Evolutionary conservation across 2,329 filamentous ascomycete genomes (phyloP).

Genomic region (Penicillium olsonii): DNA sequence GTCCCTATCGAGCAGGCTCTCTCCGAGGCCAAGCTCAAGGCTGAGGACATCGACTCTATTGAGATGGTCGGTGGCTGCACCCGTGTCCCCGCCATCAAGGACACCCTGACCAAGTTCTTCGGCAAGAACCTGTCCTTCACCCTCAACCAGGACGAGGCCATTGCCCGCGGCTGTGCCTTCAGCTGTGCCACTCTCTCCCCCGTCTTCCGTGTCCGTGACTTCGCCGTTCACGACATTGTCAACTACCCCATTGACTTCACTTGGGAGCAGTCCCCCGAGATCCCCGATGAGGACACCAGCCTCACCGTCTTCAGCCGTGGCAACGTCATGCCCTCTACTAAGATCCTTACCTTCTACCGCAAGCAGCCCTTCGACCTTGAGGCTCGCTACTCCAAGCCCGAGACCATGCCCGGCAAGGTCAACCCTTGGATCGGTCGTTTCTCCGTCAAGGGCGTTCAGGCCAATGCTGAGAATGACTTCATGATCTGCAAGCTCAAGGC

Average conservation of each 20-base stretch:
- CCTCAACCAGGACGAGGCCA: conserved; percentile 95
- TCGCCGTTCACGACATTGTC: conserved; percentile 95
- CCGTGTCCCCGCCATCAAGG: conserved; percentile 90
- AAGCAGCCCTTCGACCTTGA: conserved; percentile 97
- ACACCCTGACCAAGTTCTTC: conserved; percentile 86
- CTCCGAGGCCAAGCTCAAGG: conserved; percentile 85
- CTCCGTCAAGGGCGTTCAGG: conserved; percentile 96
- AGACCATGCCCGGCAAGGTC: conserved; percentile 81
- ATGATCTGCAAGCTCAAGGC: conserved; percentile 99
- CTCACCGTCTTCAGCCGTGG: conserved; percentile 97
- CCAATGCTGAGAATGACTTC: conserved; percentile 90
- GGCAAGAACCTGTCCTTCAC: conserved; percentile 92
- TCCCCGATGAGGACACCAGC: conserved; percentile 96
- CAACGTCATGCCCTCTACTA: conserved; percentile 95
- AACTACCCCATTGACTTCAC: conserved; percentile 98
- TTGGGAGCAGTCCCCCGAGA: conserved; percentile 98
- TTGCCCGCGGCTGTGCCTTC: conserved; percentile 94
- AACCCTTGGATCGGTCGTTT: conserved; percentile 97
- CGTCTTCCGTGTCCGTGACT: conserved; percentile 97
- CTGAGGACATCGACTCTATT: conserved; percentile 88
- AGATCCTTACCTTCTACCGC: conserved; percentile 98
- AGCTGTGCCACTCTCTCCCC: conserved; percentile 96
- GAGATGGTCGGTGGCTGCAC: conserved; percentile 95
- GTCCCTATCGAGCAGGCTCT: conserved; percentile 85
- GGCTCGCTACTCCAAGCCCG: conserved; percentile 87